A percentile compares a stretch with the other conserved stretches of the same genome.
Evolutionary conservation across 805 yeast species (phyloP).

Genomic region (Candida hungchunana): DNA sequence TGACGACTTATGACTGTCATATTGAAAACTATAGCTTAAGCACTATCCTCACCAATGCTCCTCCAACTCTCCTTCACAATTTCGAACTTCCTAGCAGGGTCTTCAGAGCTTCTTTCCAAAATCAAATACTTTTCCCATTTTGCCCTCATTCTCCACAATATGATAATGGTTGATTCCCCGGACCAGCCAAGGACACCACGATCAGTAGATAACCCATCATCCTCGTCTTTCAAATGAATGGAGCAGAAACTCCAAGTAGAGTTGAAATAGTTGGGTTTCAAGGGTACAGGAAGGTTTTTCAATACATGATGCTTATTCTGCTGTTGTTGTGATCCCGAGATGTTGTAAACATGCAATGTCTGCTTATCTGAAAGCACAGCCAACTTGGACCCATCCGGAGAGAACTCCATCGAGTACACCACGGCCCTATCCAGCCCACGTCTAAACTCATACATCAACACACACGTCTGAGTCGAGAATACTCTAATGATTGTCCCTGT

Average conservation of each 20-base stretch:
- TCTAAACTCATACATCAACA: constrained; percentile 76
- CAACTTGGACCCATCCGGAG: constrained; percentile 67
- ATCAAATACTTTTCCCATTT: constrained; percentile 87
- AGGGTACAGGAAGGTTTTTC: constrained; percentile 48
- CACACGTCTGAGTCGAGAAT: constrained; percentile 64
- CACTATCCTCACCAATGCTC: constrained; percentile 30
- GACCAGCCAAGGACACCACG: constrained; percentile 69
- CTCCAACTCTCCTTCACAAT: constrained; percentile 72
- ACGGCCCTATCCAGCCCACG: constrained; percentile 85
- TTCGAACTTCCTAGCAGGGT: constrained; percentile 42
- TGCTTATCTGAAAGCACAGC: constrained; percentile 88
- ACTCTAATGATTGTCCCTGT: constrained; percentile 78
- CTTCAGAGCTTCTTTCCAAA: constrained; percentile 41
- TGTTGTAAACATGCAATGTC: constrained; percentile 81
- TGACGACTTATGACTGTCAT: not conserved
- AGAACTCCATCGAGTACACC: constrained; percentile 78
- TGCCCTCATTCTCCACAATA: constrained; percentile 69
- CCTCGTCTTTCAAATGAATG: constrained; percentile 41
- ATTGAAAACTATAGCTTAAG: not conserved
- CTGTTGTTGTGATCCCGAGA: constrained; percentile 31
- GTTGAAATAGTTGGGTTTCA: constrained; percentile 70
- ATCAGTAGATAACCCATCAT: constrained; percentile 27
- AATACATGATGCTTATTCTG: constrained; percentile 62
- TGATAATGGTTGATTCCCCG: constrained; percentile 59
- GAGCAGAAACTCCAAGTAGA: constrained; percentile 89